A percentile compares a stretch with the other conserved stretches of the same genome.
Conservation (phyloP, 23 red algal genomes). For the Cyanidium caldarium region DNA sequence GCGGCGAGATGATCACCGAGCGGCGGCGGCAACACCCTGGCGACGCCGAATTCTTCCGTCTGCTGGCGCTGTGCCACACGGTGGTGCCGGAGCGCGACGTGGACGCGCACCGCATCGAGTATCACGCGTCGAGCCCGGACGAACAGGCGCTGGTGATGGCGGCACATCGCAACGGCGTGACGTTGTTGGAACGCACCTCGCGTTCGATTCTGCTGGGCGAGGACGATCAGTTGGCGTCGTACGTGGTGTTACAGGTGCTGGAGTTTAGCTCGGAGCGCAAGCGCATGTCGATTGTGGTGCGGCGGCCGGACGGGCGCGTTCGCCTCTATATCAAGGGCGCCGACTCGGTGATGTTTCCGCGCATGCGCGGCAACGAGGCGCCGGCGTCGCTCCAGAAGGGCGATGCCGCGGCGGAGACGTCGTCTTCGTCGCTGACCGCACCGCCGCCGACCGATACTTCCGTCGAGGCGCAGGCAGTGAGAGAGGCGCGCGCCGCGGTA, state of each 20-base stretch:
- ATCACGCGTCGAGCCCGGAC: slow-evolving; percentile 83
- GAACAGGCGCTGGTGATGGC: slow-evolving; percentile 74
- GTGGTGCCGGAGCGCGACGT: slow-evolving; percentile 39
- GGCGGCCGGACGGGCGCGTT: slow-evolving; percentile 40
- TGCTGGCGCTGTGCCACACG: slow-evolving; percentile 58
- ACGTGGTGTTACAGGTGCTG: slow-evolving; percentile 40
- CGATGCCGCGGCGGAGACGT: no score
- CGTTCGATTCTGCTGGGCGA: slow-evolving; percentile 28
- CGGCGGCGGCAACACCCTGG: background rate
- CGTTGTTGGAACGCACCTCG: slow-evolving; percentile 39
- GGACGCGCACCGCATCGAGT: slow-evolving; percentile 19
- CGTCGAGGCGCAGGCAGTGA: background rate
- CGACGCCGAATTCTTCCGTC: slow-evolving; percentile 34
- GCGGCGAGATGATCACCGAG: slow-evolving; percentile 23
- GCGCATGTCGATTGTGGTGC: slow-evolving; percentile 86
- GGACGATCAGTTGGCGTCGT: slow-evolving; percentile 24
- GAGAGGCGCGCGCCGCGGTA: slow-evolving; percentile 18
- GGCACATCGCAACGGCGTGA: slow-evolving; percentile 43
- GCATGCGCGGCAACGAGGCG: slow-evolving; percentile 26
- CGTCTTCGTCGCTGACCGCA: no score
- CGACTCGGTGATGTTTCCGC: slow-evolving; percentile 72
- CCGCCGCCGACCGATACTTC: background rate
- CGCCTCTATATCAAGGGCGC: slow-evolving; percentile 77
- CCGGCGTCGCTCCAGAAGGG: no score
- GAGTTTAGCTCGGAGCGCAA: slow-evolving; percentile 91